phyloP scores from a whole-genome alignment of 2,329 filamentous ascomycete genomes.

The Gyromitra esculenta region DNA sequence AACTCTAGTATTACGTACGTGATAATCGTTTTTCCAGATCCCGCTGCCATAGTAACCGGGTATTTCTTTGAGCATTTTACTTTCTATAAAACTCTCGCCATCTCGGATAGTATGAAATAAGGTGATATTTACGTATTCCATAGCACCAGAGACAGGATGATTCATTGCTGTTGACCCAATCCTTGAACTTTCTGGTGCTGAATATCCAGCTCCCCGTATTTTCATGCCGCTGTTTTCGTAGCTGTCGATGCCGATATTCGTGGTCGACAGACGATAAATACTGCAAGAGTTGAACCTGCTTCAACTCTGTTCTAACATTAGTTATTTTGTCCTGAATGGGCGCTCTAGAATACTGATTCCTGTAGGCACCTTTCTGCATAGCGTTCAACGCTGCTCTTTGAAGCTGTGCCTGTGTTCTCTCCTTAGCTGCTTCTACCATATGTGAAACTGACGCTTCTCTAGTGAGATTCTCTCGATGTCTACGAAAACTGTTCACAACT shows the following conservation, averaged over 20 bases:
- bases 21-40: neutral
- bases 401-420: conserved; percentile 19
- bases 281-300: neutral
- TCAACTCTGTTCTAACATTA: neutral
- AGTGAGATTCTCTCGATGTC: conserved; percentile 9
- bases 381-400: neutral
- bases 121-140: conserved; percentile 29
- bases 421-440: conserved; percentile 19
- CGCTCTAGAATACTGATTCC: neutral
- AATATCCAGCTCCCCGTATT: conserved; percentile 30
- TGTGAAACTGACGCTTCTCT: conserved; percentile 6
- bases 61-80: neutral
- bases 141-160: conserved; percentile 29
- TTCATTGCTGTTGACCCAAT: neutral
- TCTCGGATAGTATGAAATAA: neutral
- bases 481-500: neutral
- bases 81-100: neutral
- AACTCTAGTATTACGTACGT: neutral
- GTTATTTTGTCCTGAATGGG: neutral
- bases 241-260: conserved; percentile 1
- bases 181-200: neutral
- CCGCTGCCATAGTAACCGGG: neutral
- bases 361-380: conserved; percentile 9
- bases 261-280: conserved; percentile 22
- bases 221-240: conserved; percentile 16